Percentiles rank a stretch among this genome's conserved stretches.
These are phyloP conservation scores for Anisogramma anomala DNA, from an alignment of 2,329 filamentous ascomycete species.

Conservation along the genomic window DNA sequence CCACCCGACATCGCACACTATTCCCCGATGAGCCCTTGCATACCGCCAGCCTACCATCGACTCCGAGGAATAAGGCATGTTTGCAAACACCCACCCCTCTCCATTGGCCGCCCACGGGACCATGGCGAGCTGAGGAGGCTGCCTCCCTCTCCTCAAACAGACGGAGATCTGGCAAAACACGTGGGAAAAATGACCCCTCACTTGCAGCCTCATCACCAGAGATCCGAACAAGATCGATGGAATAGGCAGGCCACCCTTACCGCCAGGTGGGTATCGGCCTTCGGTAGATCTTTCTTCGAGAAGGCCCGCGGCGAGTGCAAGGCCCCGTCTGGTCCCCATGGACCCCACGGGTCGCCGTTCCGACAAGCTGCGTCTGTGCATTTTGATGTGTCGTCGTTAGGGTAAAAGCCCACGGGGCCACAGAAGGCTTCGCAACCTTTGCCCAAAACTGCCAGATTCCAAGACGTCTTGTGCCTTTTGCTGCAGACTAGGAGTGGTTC, in stretches of 20 bases:
- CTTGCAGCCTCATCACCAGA: slow-evolving; percentile 9
- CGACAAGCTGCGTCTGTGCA: not conserved
- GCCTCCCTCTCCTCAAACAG: not conserved
- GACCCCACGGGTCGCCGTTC: not conserved
- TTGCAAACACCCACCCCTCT: not conserved
- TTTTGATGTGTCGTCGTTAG: not conserved
- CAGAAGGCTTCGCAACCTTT: not conserved
- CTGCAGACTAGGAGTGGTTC: not conserved
- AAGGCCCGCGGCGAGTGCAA: not conserved
- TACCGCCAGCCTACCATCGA: slow-evolving; percentile 1
- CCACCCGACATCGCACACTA: not conserved
- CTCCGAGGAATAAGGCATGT: not conserved
- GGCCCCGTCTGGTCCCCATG: not conserved
- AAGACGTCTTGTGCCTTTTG: not conserved
- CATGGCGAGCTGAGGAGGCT: not conserved
- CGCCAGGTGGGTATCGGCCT: not conserved
- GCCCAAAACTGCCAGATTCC: not conserved
- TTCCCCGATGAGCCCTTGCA: not conserved
- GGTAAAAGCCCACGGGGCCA: too few species aligned
- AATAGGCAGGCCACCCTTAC: not conserved
- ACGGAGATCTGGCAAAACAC: slow-evolving; percentile 6
- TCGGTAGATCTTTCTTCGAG: not conserved
- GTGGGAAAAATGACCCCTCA: slow-evolving; percentile 8
- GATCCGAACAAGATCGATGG: slow-evolving; percentile 10
- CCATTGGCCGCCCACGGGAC: not conserved